These are phyloP conservation scores for Ophiocordyceps polyrhachis-furcata DNA, from an alignment of 2,329 filamentous ascomycete species.

Conservation along the genomic window DNA sequence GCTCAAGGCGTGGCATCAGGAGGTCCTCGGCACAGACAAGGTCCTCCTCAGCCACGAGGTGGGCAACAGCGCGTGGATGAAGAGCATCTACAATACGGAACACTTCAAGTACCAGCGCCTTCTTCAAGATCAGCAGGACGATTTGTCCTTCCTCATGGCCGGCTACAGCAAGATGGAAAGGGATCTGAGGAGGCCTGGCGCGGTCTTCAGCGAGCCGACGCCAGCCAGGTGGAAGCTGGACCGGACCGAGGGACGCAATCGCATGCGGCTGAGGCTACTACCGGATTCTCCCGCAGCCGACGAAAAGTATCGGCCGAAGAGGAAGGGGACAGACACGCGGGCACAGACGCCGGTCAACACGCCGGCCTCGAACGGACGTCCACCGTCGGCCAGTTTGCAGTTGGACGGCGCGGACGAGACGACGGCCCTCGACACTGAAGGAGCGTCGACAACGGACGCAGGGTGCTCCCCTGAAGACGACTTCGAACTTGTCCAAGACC, in stretches of 20 bases:
- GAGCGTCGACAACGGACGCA: constrained; percentile 6
- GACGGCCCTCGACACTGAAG: constrained; percentile 7
- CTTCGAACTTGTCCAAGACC: constrained; percentile 90
- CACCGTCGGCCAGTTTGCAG: constrained; percentile 6
- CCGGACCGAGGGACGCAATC: constrained; percentile 83
- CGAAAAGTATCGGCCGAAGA: constrained; percentile 70
- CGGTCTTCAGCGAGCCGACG: constrained; percentile 50
- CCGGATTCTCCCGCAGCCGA: constrained; percentile 53
- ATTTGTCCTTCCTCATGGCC: constrained; percentile 56
- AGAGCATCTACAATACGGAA: constrained; percentile 86
- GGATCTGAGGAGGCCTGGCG: constrained; percentile 61
- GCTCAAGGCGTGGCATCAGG: constrained; percentile 59
- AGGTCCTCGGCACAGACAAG: constrained; percentile 50
- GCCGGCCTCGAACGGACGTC: constrained; percentile 5
- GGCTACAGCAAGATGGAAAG: constrained; percentile 63
- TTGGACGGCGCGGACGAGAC: constrained; percentile 7
- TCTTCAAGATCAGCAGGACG: constrained; percentile 86
- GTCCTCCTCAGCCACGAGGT: constrained; percentile 66
- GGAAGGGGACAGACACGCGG: constrained; percentile 34
- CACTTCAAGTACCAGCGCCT: constrained; percentile 79
- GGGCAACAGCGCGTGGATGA: constrained; percentile 78
- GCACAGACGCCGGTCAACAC: constrained; percentile 11
- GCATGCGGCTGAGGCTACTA: constrained; percentile 77
- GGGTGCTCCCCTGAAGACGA: constrained; percentile 51
- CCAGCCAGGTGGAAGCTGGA: constrained; percentile 77